Percentiles rank a stretch among this genome's conserved stretches.
phyloP scores from a whole-genome alignment of 352 stramenopile genomes.

The Phytophthora fragariaefolia region DNA sequence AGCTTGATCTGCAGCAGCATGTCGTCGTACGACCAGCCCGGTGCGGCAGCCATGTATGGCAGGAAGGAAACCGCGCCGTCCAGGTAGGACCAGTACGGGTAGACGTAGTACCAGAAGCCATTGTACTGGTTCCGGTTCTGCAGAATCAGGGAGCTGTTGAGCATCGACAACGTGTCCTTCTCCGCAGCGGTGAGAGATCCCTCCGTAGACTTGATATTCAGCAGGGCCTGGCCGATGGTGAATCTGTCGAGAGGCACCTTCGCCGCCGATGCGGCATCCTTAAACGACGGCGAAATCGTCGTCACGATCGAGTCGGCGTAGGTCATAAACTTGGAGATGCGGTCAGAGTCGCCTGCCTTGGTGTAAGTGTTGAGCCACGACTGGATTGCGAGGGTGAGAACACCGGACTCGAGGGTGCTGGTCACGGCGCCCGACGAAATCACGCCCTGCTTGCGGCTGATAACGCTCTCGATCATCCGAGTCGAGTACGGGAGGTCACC shows the following conservation, averaged over 20 bases:
- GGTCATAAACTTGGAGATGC: conserved; percentile 26
- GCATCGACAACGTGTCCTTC: conserved; percentile 16
- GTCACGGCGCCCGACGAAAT: conserved; percentile 36
- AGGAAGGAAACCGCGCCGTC: conserved; percentile 37
- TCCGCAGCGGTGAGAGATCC: conserved; percentile 21
- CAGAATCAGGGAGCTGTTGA: conserved; percentile 28
- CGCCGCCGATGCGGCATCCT: conserved; percentile 13
- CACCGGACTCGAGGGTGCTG: conserved; percentile 34
- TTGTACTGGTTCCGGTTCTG: conserved; percentile 38
- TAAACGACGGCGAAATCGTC: conserved; percentile 30
- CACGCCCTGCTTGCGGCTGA: conserved; percentile 39
- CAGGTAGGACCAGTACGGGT: conserved; percentile 40
- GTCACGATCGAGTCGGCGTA: conserved; percentile 35
- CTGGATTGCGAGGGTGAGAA: conserved; percentile 37
- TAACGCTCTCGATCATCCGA: conserved; percentile 38
- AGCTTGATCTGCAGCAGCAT: conserved; percentile 39
- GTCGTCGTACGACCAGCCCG: conserved; percentile 36
- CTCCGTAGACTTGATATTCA: conserved; percentile 30
- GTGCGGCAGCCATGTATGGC: conserved; percentile 34
- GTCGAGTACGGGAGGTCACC: conserved; percentile 33
- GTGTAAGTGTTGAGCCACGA: conserved; percentile 32
- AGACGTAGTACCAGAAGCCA: conserved; percentile 42
- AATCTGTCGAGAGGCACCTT: conserved; percentile 37
- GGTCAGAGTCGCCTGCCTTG: conserved; percentile 16
- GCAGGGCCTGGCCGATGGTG: conserved; percentile 33